Evolutionary conservation across 2,329 filamentous ascomycete species (phyloP).

Genomic region (Phoma sp.): DNA sequence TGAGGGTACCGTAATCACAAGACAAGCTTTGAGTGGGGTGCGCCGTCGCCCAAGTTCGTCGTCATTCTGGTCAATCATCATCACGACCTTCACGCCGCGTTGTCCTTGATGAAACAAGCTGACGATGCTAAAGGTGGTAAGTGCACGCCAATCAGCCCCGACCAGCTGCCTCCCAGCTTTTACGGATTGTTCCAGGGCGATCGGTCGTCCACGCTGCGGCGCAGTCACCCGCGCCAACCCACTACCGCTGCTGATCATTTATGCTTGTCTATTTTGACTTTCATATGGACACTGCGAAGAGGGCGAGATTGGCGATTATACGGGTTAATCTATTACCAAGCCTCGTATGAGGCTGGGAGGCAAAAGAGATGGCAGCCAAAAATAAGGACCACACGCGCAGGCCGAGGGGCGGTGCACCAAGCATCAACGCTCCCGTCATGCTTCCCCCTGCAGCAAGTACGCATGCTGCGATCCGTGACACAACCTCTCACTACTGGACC

Average conservation of each 20-base stretch:
- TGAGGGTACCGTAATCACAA: constrained; percentile 10
- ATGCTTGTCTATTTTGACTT: constrained; percentile 16
- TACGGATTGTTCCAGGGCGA: constrained; percentile 4
- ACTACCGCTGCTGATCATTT: constrained; percentile 23
- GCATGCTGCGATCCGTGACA: constrained; percentile 18
- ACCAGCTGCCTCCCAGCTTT: constrained; percentile 12
- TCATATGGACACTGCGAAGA: constrained; percentile 1
- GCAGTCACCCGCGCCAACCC: constrained; percentile 18
- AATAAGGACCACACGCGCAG: constrained; percentile 29
- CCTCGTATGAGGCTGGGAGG: constrained; percentile 11
- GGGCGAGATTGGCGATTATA: not conserved
- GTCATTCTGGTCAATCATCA: constrained; percentile 12
- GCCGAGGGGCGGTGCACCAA: constrained; percentile 22
- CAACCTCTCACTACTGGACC: constrained; percentile 1
- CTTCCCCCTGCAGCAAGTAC: constrained; percentile 13
- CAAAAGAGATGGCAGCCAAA: constrained; percentile 23
- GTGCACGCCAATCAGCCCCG: constrained; percentile 15
- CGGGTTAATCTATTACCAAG: constrained; percentile 8
- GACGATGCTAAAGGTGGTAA: constrained; percentile 16
- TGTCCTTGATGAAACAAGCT: constrained; percentile 15
- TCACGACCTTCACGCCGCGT: constrained; percentile 10
- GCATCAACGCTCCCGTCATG: constrained; percentile 13
- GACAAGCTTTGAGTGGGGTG: constrained; percentile 18
- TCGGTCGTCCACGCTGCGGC: constrained; percentile 27
- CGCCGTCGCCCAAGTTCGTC: constrained; percentile 10